These are phyloP conservation scores for Panicum virgatum DNA, from an alignment of 202 grass and related monocot genomes.

Conservation along the genomic window DNA sequence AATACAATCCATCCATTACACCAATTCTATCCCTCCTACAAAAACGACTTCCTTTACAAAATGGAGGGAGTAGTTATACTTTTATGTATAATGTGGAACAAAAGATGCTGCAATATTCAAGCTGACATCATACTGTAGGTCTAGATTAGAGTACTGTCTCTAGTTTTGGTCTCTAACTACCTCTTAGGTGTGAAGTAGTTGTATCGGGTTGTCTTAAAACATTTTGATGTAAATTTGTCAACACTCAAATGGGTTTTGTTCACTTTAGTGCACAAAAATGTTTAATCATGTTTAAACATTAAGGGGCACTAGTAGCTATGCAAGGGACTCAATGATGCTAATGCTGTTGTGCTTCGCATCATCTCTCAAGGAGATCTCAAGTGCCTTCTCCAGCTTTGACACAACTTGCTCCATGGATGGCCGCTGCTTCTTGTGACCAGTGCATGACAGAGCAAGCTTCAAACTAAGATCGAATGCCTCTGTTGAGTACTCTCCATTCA, in stretches of 20 bases:
- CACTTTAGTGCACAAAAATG: conserved; percentile 20
- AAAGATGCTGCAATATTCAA: background rate
- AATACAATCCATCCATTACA: too few species aligned
- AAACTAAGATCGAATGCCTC: conserved; percentile 65
- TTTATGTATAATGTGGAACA: background rate
- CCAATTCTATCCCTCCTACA: too few species aligned
- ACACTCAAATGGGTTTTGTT: background rate
- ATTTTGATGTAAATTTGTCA: conserved; percentile 1
- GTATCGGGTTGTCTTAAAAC: background rate
- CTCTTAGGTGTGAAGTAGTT: background rate
- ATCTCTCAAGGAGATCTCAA: conserved; percentile 48
- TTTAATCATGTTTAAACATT: conserved; percentile 25
- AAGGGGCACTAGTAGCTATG: conserved; percentile 26
- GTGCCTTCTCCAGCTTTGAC: conserved; percentile 49
- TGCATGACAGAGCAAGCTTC: conserved; percentile 68
- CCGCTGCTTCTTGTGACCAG: conserved; percentile 57
- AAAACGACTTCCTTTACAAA: too few species aligned
- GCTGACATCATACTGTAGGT: background rate
- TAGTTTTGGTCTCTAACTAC: background rate
- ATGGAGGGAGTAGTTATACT: background rate
- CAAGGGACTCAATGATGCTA: conserved; percentile 37
- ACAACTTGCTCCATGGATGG: conserved; percentile 75
- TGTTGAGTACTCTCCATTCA: conserved; percentile 49
- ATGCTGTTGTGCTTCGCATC: conserved; percentile 16
- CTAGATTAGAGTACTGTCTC: background rate